These are phyloP conservation scores for Glycine tomentella DNA, from an alignment of 306 rosid genomes.

Conservation along the genomic window DNA sequence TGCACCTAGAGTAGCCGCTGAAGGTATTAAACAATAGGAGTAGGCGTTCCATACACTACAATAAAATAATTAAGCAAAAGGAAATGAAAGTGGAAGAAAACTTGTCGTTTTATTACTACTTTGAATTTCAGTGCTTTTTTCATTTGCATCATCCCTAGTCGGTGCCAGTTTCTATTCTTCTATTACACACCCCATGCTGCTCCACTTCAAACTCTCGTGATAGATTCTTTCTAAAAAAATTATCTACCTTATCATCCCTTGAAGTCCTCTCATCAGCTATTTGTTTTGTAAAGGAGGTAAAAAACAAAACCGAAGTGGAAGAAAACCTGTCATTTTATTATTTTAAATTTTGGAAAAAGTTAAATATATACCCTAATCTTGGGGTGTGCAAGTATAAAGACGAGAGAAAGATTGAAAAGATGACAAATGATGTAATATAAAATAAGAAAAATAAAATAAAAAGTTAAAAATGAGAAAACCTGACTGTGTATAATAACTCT, in stretches of 20 bases:
- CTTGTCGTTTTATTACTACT: slow-evolving; percentile 15
- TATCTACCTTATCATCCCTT: not conserved
- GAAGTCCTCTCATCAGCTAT: too few relatives aligned
- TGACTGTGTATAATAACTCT: too few relatives aligned
- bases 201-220: slow-evolving; percentile 64
- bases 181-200: slow-evolving; percentile 45
- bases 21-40: not conserved
- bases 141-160: not conserved
- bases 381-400: too few relatives aligned
- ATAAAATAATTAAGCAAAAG: slow-evolving; percentile 12
- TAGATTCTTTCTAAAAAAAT: slow-evolving; percentile 41
- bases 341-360: not conserved
- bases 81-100: slow-evolving; percentile 9
- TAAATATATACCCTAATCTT: too few relatives aligned
- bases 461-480: too few relatives aligned
- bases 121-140: slow-evolving; percentile 19
- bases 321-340: not conserved
- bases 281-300: not conserved
- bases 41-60: not conserved
- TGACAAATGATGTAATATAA: too few relatives aligned
- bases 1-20: slow-evolving; percentile 34
- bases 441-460: too few relatives aligned
- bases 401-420: too few relatives aligned
- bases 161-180: slow-evolving; percentile 61
- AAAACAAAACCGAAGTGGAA: not conserved